Evolutionary conservation across 2,329 filamentous ascomycete species (phyloP), one percentile per base, ranked within the genome.

Genomic region (Diaporthe caulivora): DNA sequence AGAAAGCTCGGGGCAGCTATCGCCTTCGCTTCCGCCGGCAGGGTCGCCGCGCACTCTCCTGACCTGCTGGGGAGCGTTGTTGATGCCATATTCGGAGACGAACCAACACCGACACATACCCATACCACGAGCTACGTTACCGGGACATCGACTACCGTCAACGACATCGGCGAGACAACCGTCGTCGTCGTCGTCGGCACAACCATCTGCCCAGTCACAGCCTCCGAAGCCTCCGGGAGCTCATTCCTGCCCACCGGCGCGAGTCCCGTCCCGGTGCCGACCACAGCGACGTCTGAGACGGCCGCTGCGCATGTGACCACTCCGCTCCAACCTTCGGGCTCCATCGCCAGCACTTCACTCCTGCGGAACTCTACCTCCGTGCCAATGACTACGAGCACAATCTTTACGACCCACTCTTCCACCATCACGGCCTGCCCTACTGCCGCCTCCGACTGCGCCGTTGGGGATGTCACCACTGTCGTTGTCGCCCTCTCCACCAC

Each of bases 141-240:
- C 47, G 67, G 65, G 2, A 64, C 73, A 1, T 71, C 71, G 2
- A 70, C 71, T 7, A 40, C 17, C 6, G 57, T 72, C 51, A 72
- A 75, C 37, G 73, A 75, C 21, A 8, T 10, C 15, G 73, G 73
- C 58, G 73, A 75, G 73, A 75, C 73, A 1, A 75, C 73, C 15
- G 71, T 75, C 4, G 71, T 75, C 15, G 51, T 75, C 15, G 67
- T 55, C 1, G 67, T 75, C 9, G 71, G 54, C 58, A 75, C 73
- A 2, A 75, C 73, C 1, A 73, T 75, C 53, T 75, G 73, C 53
- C 73, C 73, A 18, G 60, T 75, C 24, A 75, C 73, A 2, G 73
- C 73, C 11, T 47, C 73, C n/a, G 73, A 73, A 49, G 73, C 70
- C 7, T 70, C 73, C 11, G 42, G 44, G 26, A 65, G 49, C 57